Base-by-base conservation (phyloP, 1,284 basidiomycete genomes). In the Apiotrichum domesticum region DNA sequence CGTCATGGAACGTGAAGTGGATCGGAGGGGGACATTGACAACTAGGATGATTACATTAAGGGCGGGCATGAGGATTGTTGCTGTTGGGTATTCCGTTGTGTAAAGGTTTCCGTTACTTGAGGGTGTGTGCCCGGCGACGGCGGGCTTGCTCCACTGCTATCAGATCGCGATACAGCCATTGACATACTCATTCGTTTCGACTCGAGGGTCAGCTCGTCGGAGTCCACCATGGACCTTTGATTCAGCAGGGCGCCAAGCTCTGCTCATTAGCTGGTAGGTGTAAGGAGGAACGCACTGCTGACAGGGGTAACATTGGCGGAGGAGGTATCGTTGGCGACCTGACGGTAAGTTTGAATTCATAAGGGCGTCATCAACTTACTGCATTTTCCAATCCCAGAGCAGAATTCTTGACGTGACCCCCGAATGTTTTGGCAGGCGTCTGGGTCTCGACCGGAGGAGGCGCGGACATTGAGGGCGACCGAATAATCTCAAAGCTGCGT, bases 181-280 rank as follows among this genome's bases (percentile, higher is more conserved):
- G 2, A 45, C 58, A 11, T 15, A 60, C 62, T 63, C 51, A 63
- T 56, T 2, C 54, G 58, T 47, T 63, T 59, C 21, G 54, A 53
- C 32, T 60, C 58, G 14, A 51, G 47, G 21, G 58, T 58, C 7
- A 60, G 56, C 45, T 63, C 62, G n/a, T 47, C 48, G 13, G 62
- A 63, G 49, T 51, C 39, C 21, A 56, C 54, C 0, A 42, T 6
- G 11, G 45, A 13, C 14, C 46, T 14, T 21, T 52, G 40, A 33
- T 51, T 37, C 13, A 63, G 56, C 21, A 60, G 58, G 9, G 43
- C 0, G 46, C 45, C 11, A 47, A 44, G 49, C 29, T 50, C 54
- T 59, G 50, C 29, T n/a, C 14, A 14, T 41, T 13, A 35, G 32
- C 32, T 29, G 39, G 4, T 3, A 8, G 10, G 42, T 35, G 6